Evolutionary conservation across 371 early-diverging fungal genomes (phyloP), one percentile per base, ranked within the genome.

Genomic region (Zopfochytrium polystomum): DNA sequence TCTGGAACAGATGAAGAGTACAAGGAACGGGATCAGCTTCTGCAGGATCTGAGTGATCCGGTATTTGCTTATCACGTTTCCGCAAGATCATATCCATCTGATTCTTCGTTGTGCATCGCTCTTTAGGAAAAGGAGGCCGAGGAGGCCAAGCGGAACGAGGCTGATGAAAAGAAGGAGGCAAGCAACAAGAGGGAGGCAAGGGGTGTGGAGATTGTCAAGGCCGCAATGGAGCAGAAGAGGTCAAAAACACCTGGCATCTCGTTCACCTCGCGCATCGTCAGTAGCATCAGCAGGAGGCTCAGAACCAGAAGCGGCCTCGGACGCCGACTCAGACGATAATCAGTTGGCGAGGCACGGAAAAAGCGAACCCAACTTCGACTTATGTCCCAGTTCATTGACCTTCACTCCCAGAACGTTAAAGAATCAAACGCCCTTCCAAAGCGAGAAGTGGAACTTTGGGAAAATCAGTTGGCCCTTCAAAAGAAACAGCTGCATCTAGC

Each of bases 1-100:
- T 51, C 51, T 13, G 51, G 51, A 27, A 51, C 51, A 4, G 51
- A 51, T 27, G 51, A 51, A 20, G 51, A 51, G 25, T 51, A 9
- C 32, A 32, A 51, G 5, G 51, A 51, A 32, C 51, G 51, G 15
- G 51, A 51, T 13, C 51, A 51, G 27, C 27, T 51, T 18, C 26
- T 51, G 51, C 3, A 15, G 3, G 18, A 15, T 32, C 27, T 51
- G 11, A 3, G 51, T 5, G 20, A 9, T 47, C 9, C 5, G 5
- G 5, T 47, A 25, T 47, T 18, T 47, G 6, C 6, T 5, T 22
- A 20, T 47, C 25, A 20, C 18, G 15, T 25, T 3, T 27, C 30
- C 13, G 26, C 32, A 3, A 51, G 15, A 11, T 47, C 20, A 20
- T 47, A 6, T 47, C 25, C 26, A 22, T n/a, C n/a, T n/a, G n/a